Percentiles rank a stretch among this genome's conserved stretches.
Evolutionary conservation across 257 asterid species (phyloP).

Genomic region (Solanum peruvianum): DNA sequence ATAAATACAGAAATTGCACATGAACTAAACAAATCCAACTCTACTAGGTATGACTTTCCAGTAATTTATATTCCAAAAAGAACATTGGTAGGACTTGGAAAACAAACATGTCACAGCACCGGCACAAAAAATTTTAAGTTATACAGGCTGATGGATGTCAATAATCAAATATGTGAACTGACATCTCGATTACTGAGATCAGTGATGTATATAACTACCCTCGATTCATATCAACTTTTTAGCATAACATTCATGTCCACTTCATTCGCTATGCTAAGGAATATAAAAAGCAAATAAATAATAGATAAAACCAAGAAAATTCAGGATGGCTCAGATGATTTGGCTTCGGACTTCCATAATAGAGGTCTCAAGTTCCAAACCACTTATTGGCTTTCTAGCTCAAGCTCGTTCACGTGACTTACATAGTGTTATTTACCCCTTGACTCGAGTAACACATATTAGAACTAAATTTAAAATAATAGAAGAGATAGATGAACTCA

Average conservation of each 20-base stretch:
- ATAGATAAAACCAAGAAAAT: background rate
- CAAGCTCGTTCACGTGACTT: background rate
- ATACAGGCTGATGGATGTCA: background rate
- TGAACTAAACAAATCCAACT: background rate
- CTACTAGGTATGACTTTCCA: background rate
- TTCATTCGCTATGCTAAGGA: background rate
- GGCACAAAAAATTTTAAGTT: background rate
- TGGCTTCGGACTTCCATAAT: background rate
- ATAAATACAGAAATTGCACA: background rate
- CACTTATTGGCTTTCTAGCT: background rate
- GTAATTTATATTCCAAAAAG: background rate
- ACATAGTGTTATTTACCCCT: background rate
- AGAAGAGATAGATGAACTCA: background rate
- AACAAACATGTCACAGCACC: background rate
- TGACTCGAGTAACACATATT: background rate
- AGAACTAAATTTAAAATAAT: background rate
- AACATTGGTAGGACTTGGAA: background rate
- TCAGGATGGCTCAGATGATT: background rate
- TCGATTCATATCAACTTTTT: background rate
- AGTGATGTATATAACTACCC: background rate
- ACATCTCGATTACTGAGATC: background rate
- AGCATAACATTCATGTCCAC: background rate
- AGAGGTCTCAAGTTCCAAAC: background rate
- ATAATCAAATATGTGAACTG: background rate
- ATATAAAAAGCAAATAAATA: background rate